Percentiles rank a stretch among this genome's conserved stretches.
These are phyloP conservation scores for Cyclocybe aegerita DNA, from an alignment of 768 basidiomycete species.

Conservation along the genomic window DNA sequence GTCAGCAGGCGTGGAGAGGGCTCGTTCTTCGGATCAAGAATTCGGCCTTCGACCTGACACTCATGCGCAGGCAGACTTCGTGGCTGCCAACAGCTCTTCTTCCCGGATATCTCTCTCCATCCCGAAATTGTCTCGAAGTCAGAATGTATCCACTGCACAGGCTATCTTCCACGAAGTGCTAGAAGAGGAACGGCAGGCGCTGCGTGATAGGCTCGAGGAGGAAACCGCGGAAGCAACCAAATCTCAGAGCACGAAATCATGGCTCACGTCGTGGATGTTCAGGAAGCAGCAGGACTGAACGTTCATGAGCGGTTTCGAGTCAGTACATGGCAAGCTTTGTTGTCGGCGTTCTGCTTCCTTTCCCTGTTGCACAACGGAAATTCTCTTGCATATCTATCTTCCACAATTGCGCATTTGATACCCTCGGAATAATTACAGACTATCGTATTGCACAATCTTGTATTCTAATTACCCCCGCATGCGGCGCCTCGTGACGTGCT, in stretches of 20 bases:
- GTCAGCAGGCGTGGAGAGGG: slow-evolving; percentile 20
- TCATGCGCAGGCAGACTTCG: slow-evolving; percentile 45
- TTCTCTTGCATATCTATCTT: slow-evolving; percentile 23
- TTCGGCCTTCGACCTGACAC: slow-evolving; percentile 38
- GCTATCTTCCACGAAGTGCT: slow-evolving; percentile 70
- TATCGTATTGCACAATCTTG: slow-evolving; percentile 9
- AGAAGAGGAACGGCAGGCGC: slow-evolving; percentile 64
- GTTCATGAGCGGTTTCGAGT: background rate
- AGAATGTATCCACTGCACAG: slow-evolving; percentile 54
- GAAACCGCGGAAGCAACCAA: slow-evolving; percentile 47
- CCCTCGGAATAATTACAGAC: slow-evolving; percentile 38
- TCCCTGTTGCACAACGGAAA: slow-evolving; percentile 17
- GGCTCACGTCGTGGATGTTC: slow-evolving; percentile 72
- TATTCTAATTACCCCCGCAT: slow-evolving; percentile 3
- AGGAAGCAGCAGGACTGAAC: slow-evolving; percentile 29
- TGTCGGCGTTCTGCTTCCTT: background rate
- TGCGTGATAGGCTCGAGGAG: slow-evolving; percentile 49
- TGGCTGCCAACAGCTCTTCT: slow-evolving; percentile 30
- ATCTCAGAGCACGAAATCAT: slow-evolving; percentile 46
- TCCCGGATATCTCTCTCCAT: slow-evolving; percentile 36
- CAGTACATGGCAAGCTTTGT: too few species aligned
- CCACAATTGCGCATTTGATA: slow-evolving; percentile 27
- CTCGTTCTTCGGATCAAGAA: slow-evolving; percentile 32
- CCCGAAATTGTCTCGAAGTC: slow-evolving; percentile 26
- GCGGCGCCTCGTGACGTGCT: slow-evolving; percentile 8